A percentile compares a stretch with the other conserved stretches of the same genome.
Evolutionary conservation across 768 basidiomycete species (phyloP).

Genomic region (Tephrocybe sp.): DNA sequence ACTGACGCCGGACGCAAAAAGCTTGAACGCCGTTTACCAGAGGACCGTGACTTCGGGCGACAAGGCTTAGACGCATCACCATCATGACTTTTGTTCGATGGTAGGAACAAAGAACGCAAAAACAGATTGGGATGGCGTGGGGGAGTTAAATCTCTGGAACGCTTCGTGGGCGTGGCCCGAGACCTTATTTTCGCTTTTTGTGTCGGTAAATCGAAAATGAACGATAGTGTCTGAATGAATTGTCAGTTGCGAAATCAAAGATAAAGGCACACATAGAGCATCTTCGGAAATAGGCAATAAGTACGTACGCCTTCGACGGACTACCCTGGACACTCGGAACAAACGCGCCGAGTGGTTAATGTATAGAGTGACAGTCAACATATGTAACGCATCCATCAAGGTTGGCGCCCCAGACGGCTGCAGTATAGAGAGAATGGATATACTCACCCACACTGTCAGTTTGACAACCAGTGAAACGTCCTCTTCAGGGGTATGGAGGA

Average conservation of each 20-base stretch:
- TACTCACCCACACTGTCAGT: slow-evolving; percentile 55
- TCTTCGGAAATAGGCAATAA: not conserved
- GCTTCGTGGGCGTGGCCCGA: slow-evolving; percentile 9
- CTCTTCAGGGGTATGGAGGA: slow-evolving; percentile 63
- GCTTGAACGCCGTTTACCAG: slow-evolving; percentile 15
- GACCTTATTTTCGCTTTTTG: slow-evolving; percentile 53
- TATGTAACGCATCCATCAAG: not conserved
- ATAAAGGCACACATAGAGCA: not conserved
- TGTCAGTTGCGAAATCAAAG: not conserved
- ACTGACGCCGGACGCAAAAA: slow-evolving; percentile 33
- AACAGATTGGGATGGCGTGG: slow-evolving; percentile 16
- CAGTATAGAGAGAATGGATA: not conserved
- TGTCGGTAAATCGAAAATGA: slow-evolving; percentile 55
- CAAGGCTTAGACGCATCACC: slow-evolving; percentile 9
- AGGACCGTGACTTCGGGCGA: slow-evolving; percentile 9
- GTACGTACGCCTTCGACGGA: not conserved
- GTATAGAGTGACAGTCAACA: not conserved
- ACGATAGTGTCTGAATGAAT: slow-evolving; percentile 48
- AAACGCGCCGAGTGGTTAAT: not conserved
- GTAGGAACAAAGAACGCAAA: slow-evolving; percentile 20
- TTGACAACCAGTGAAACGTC: slow-evolving; percentile 59
- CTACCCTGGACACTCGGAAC: not conserved
- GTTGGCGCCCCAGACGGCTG: not conserved
- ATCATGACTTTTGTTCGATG: slow-evolving; percentile 5
- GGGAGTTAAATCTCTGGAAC: not conserved